A percentile compares a stretch with the other conserved stretches of the same genome.
Conservation (phyloP, 169 alveolate species). For the Plasmodium gonderi region DNA sequence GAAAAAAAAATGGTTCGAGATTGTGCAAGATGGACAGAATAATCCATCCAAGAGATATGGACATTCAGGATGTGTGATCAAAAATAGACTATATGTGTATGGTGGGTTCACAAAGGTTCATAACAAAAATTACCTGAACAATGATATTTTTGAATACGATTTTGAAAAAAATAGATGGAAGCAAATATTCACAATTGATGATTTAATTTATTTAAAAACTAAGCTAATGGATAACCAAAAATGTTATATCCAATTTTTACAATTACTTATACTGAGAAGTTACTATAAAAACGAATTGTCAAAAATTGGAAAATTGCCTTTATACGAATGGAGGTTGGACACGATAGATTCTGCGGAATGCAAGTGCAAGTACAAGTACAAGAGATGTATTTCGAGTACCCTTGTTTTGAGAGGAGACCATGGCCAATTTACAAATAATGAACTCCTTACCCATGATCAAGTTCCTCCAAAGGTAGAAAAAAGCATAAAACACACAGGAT, state of each 20-base stretch:
- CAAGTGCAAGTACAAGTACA: too few relatives aligned
- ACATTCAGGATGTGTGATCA: constrained; percentile 15
- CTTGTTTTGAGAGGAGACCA: too few relatives aligned
- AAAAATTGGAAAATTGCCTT: not conserved
- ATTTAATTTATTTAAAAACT: constrained; percentile 21
- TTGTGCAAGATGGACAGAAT: not conserved
- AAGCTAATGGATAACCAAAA: not conserved
- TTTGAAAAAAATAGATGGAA: constrained; percentile 27
- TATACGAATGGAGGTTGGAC: not conserved
- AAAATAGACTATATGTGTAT: constrained; percentile 23
- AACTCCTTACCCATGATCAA: too few relatives aligned
- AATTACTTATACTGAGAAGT: constrained; percentile 10
- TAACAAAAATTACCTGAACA: not conserved
- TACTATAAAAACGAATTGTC: not conserved
- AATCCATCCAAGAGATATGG: constrained; percentile 36
- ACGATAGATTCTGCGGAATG: too few relatives aligned
- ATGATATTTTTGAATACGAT: constrained; percentile 21
- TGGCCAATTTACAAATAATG: too few relatives aligned
- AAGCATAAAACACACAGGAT: too few relatives aligned
- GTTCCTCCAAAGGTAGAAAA: too few relatives aligned
- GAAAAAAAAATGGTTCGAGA: constrained; percentile 36
- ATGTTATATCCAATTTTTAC: not conserved
- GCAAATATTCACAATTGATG: constrained; percentile 43
- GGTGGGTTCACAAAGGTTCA: constrained; percentile 36
- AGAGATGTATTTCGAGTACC: too few relatives aligned